Evolutionary conservation across 176 grass and related monocot genomes (phyloP).

Genomic region (Musa itinerans): DNA sequence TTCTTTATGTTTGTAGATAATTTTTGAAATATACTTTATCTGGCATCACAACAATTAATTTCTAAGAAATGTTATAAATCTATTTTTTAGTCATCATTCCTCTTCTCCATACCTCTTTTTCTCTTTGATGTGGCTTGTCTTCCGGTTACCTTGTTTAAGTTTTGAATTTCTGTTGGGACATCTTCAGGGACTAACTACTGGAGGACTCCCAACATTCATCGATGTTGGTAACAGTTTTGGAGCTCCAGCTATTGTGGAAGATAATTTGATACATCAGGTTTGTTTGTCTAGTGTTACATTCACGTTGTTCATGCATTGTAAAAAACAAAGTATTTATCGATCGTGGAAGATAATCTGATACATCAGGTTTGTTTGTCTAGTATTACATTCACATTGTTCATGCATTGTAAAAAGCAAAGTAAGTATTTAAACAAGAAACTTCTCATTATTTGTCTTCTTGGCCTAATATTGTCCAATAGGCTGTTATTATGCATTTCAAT

Average conservation of each 20-base stretch:
- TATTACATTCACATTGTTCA: background rate
- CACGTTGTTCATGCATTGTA: background rate
- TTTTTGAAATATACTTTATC: background rate
- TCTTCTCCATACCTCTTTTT: background rate
- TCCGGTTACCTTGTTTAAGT: background rate
- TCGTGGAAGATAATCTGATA: conserved; percentile 91
- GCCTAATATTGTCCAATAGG: background rate
- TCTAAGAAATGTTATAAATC: background rate
- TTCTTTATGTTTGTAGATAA: background rate
- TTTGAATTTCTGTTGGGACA: background rate
- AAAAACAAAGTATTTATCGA: conserved; percentile 17
- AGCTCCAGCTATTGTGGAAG: conserved; percentile 85
- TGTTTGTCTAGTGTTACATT: conserved; percentile 5
- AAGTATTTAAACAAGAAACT: background rate
- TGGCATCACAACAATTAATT: background rate
- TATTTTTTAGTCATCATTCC: background rate
- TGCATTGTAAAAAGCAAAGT: background rate
- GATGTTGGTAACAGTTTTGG: conserved; percentile 96
- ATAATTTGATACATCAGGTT: conserved; percentile 97
- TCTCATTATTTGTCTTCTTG: conserved; percentile 7
- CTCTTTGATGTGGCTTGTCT: background rate
- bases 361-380: conserved; percentile 58
- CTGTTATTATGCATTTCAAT: background rate
- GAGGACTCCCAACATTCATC: conserved; percentile 95
- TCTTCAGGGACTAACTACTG: conserved; percentile 69